Base-by-base conservation (phyloP, 179 eudicot genomes). In the Carnegiea gigantea region DNA sequence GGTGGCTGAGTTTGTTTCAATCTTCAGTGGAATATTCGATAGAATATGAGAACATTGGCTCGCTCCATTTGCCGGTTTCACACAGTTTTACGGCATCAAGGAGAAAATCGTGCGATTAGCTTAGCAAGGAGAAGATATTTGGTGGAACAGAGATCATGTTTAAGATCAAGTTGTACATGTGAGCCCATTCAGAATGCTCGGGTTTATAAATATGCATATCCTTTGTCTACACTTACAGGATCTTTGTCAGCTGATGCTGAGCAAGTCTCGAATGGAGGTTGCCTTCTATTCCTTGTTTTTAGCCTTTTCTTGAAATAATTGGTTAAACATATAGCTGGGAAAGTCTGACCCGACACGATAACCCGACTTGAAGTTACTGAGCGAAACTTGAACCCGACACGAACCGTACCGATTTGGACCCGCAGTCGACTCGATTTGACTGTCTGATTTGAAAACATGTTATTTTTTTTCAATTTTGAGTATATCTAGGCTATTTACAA, bases 31-130 rank as follows among this genome's bases (percentile, higher is more conserved):
- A 76, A 40, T 36, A 73, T 78, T 75, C 78, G 54, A 60, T 75
- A 73, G 75, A 85, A 82, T 77, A 93, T 94, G 97, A 89, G 94
- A 80, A 70, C 75, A 26, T 54, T 90, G 78, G 77, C 87, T 75
- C 91, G 85, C 20, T 81, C 88, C 14, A 54, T 81, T 76, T 76
- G 89, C 78, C 89, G 76, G 70, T 80, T 84, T 81, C 84, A 65
- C 82, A 83, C 90, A 73, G 85, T 81, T 76, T 81, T 87, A 78
- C 84, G 84, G 83, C 84, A 64, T 82, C 78, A 44, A 78, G 87
- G 83, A 65, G 86, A 75, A 38, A 53, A 62, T 21, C 49, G 72
- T 46, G 83, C 68, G 7, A 49, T 81, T 51, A 85, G 89, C 14
- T 81, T 86, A 76, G 70, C 68, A 20, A 83, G 84, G 57, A 87